Evolutionary conservation across 441 rosid genomes (phyloP).

Genomic region (Omphalea diandra): DNA sequence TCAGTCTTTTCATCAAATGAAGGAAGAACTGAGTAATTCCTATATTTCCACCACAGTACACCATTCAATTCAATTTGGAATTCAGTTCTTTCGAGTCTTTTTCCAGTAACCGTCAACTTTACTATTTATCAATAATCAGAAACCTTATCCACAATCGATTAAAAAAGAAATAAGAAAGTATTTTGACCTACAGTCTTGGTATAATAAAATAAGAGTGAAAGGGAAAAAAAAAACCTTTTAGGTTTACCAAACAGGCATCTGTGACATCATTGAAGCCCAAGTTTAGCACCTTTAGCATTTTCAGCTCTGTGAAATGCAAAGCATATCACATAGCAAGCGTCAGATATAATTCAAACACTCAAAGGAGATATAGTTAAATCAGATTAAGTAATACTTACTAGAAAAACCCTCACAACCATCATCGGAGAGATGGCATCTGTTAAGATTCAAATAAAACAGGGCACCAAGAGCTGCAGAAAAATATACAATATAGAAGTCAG

Average conservation of each 20-base stretch:
- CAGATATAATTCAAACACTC: too few species aligned
- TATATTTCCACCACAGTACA: too few species aligned
- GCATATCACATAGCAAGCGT: background rate
- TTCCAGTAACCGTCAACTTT: background rate
- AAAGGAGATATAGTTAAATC: background rate
- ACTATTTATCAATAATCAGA: background rate
- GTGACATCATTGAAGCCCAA: constrained; percentile 84
- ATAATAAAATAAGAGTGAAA: background rate
- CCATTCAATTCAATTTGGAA: too few species aligned
- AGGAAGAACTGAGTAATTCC: too few species aligned
- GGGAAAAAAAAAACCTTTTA: constrained; percentile 65
- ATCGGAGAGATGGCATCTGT: constrained; percentile 51
- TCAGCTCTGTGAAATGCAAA: constrained; percentile 41
- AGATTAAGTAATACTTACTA: constrained; percentile 32
- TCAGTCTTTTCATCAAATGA: too few species aligned
- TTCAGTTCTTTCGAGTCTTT: too few species aligned
- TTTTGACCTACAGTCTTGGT: background rate
- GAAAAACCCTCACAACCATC: constrained; percentile 64
- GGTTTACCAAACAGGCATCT: constrained; percentile 73
- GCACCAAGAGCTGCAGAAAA: constrained; percentile 47
- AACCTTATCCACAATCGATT: background rate
- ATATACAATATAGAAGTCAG: background rate
- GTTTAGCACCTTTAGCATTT: constrained; percentile 64
- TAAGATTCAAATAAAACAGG: constrained; percentile 54
- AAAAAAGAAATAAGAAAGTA: background rate